Evolutionary conservation across 1,284 basidiomycete species (phyloP).

Genomic region (Rhodotorula sp.): DNA sequence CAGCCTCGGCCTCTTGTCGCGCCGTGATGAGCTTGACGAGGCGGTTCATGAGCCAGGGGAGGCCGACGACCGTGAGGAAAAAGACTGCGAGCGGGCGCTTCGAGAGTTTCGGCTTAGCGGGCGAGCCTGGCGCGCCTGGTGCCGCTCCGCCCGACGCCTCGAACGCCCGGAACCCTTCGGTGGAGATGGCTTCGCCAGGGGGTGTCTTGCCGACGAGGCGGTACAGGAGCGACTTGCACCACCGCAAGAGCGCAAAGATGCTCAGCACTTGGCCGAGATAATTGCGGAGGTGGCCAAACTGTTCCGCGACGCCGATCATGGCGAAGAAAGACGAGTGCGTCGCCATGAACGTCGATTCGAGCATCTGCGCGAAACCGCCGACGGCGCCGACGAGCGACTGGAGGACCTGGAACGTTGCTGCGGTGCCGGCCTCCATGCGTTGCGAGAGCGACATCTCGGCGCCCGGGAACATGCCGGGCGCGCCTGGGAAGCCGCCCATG

Average conservation of each 20-base stretch:
- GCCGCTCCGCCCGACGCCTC: slow-evolving; percentile 25
- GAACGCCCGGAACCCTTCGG: slow-evolving; percentile 41
- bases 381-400: slow-evolving; percentile 96
- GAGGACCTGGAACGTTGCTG: slow-evolving; percentile 69
- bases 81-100: slow-evolving; percentile 92
- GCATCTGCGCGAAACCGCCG: slow-evolving; percentile 92
- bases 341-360: slow-evolving; percentile 97
- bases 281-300: slow-evolving; percentile 76
- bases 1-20: slow-evolving; percentile 54
- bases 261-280: slow-evolving; percentile 92
- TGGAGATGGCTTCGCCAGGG: slow-evolving; percentile 20
- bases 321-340: slow-evolving; percentile 98
- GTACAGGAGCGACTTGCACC: slow-evolving; percentile 61
- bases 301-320: slow-evolving; percentile 96
- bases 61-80: slow-evolving; percentile 88
- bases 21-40: slow-evolving; percentile 76
- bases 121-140: not conserved
- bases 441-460: slow-evolving; percentile 70
- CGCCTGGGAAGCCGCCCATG: slow-evolving; percentile 43
- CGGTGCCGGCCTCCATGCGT: slow-evolving; percentile 45
- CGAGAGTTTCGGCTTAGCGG: slow-evolving; percentile 49
- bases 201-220: slow-evolving; percentile 35
- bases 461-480: slow-evolving; percentile 46
- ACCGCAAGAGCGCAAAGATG: slow-evolving; percentile 80
- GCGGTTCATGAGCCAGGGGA: slow-evolving; percentile 91